Base-by-base conservation (phyloP, 2,329 filamentous ascomycete genomes). In the Chrysoporthe deuterocubensis region DNA sequence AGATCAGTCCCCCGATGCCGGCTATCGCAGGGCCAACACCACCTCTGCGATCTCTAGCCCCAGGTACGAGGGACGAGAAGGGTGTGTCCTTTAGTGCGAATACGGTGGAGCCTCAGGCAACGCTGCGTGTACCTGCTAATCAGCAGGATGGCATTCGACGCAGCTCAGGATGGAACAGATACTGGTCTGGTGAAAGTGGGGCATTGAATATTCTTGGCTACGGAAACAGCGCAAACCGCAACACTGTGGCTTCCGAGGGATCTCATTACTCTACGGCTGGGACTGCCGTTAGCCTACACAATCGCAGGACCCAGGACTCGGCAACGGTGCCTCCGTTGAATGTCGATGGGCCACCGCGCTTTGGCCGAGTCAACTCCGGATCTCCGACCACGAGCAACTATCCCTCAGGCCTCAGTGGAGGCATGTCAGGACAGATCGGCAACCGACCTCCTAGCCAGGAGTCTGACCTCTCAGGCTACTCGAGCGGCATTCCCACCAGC, bases 91-190 rank as follows among this genome's bases (percentile, higher is more conserved):
- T 82, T 67, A 76, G 77, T 5, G 64, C 72, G 52, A 71, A 72
- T 65, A 75, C 73, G 6, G 72, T 73, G 69, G 80, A 72, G 75
- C 80, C 80, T 67, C 80, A 78, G 66, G 75, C 76, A 52, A 70
- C 76, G 74, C 69, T 76, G 70, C 68, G 80, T 66, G 69, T 72
- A 70, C 70, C 78, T 75, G 64, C 73, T 70, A 70, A 78, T 58
- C 71, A 73, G 64, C 75, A 84, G 62, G 83, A 81, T 61, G 79
- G 78, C 57, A 79, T 82, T 26, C 83, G 88, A 66, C 84, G 87
- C 74, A 92, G 89, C 73, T 92, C 90, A 3, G 90, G 90, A 60
- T 93, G 91, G 91, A 92, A 92, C 77, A 82, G 87, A 64, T 93
- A 93, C 78, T 93, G 91, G 86, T 92, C 90, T 16, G 90, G 90